Evolutionary conservation across 2,329 filamentous ascomycete genomes (phyloP).

Genomic region (Hypoxylon sp.): DNA sequence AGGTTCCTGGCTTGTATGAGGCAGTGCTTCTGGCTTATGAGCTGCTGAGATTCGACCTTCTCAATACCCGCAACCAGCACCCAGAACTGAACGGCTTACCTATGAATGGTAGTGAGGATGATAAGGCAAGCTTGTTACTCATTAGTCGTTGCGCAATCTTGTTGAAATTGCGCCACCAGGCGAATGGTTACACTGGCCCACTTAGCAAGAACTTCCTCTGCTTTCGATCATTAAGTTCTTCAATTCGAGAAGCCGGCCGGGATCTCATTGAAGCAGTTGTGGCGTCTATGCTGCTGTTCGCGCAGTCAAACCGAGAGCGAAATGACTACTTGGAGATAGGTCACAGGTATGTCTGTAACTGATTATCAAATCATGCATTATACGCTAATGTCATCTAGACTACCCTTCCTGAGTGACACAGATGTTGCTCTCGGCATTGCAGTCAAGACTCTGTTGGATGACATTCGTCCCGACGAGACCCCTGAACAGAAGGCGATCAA

Average conservation of each 20-base stretch:
- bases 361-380: slow-evolving; percentile 11
- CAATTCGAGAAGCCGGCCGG: slow-evolving; percentile 83
- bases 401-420: slow-evolving; percentile 78
- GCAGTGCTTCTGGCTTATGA: slow-evolving; percentile 87
- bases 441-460: slow-evolving; percentile 83
- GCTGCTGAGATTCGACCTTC: slow-evolving; percentile 81
- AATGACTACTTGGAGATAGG: slow-evolving; percentile 78
- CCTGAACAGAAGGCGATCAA: slow-evolving; percentile 62
- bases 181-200: slow-evolving; percentile 93
- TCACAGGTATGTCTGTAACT: slow-evolving; percentile 69
- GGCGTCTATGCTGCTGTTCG: slow-evolving; percentile 84
- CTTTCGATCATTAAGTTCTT: slow-evolving; percentile 86
- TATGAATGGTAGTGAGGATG: slow-evolving; percentile 74
- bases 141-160: slow-evolving; percentile 90
- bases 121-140: slow-evolving; percentile 83
- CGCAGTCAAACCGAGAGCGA: slow-evolving; percentile 80
- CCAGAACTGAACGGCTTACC: slow-evolving; percentile 69
- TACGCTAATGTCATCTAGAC: slow-evolving; percentile 56
- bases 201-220: slow-evolving; percentile 90
- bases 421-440: slow-evolving; percentile 85
- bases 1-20: slow-evolving; percentile 74
- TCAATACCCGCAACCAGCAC: slow-evolving; percentile 77
- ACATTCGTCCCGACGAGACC: slow-evolving; percentile 73
- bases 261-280: slow-evolving; percentile 88
- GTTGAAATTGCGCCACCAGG: slow-evolving; percentile 83